Evolutionary conservation across 495 filamentous ascomycete genomes (phyloP), one percentile per base, ranked within the genome.

Genomic region (Aspergillus heteromorphus): DNA sequence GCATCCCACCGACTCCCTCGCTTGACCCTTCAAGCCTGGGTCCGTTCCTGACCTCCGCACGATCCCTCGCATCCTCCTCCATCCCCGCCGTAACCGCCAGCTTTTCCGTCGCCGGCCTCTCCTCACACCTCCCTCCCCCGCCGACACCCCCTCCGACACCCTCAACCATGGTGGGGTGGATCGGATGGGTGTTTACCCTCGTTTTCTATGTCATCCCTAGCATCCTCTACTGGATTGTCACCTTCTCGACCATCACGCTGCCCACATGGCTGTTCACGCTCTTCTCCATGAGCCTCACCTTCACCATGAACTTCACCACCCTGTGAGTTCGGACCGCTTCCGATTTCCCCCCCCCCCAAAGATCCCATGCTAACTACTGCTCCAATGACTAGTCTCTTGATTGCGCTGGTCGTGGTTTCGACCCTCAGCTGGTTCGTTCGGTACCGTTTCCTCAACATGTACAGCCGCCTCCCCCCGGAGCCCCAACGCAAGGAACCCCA

Each of bases 281-380:
- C 48, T 91, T 97, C 66, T 97, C 92, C n/a, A 96, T 88, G 58
- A 93, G 87, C 71, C 67, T 93, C 70, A 98, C 93, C 0, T 87
- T 98, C 65, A 98, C 93, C 9, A 95, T 98, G 91, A 97, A 96
- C 66, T 90, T 91, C 58, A 98, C 93, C 7, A 97, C 93, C 23
- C 67, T 97, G 87, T 93, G 82, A 65, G 83, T 64, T 30, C 19
- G 31, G 11, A 1, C 11, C 43, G 4, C 13, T 18, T 14, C 0
- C 2, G 17, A 11, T 21, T 53, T 10, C n/a, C 23, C 25, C 2
- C 10, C 21, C 19, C n/a, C 25, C 38, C 40, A 6, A 17, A 19
- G 23, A 38, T 2, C 1, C 11, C 19, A 41, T 29, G 21, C 41
- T 60, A 21, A 58, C 43, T 2, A 17, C 27, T 54, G 29, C 45